These are phyloP conservation scores for Alternaria alternata DNA, from an alignment of 2,329 filamentous ascomycete species.

Conservation along the genomic window DNA sequence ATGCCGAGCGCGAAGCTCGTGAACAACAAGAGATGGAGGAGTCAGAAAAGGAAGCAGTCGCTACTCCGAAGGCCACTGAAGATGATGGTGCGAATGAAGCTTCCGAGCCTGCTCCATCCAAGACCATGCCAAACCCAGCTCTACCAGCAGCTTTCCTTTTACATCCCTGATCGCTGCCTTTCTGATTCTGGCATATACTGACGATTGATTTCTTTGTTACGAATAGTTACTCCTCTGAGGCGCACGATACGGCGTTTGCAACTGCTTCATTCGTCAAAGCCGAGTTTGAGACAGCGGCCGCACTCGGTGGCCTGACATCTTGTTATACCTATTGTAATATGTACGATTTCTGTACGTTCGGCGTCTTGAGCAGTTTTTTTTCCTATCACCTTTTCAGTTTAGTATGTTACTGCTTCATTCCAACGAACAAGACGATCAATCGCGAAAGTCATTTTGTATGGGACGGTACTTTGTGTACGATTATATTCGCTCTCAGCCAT, in stretches of 20 bases:
- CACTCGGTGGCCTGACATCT: constrained; percentile 41
- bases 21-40: constrained; percentile 29
- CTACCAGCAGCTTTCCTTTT: constrained; percentile 13
- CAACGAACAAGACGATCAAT: constrained; percentile 10
- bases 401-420: constrained; percentile 4
- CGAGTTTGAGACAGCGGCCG: constrained; percentile 35
- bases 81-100: constrained; percentile 48
- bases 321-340: constrained; percentile 30
- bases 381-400: not conserved
- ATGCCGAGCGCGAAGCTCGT: constrained; percentile 53
- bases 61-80: constrained; percentile 25
- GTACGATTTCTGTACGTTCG: constrained; percentile 18
- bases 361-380: constrained; percentile 11
- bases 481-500: constrained; percentile 3
- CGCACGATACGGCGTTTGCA: constrained; percentile 47
- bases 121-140: constrained; percentile 10
- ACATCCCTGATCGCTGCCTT: constrained; percentile 14
- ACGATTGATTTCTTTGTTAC: constrained; percentile 33
- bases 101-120: constrained; percentile 28
- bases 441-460: constrained; percentile 2
- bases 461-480: constrained; percentile 9
- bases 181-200: constrained; percentile 34
- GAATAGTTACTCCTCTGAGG: constrained; percentile 43
- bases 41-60: constrained; percentile 18
- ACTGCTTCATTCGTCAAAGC: constrained; percentile 47